These are phyloP conservation scores for Aspergillus sp. DNA, from an alignment of 2,329 filamentous ascomycete species.

Conservation along the genomic window DNA sequence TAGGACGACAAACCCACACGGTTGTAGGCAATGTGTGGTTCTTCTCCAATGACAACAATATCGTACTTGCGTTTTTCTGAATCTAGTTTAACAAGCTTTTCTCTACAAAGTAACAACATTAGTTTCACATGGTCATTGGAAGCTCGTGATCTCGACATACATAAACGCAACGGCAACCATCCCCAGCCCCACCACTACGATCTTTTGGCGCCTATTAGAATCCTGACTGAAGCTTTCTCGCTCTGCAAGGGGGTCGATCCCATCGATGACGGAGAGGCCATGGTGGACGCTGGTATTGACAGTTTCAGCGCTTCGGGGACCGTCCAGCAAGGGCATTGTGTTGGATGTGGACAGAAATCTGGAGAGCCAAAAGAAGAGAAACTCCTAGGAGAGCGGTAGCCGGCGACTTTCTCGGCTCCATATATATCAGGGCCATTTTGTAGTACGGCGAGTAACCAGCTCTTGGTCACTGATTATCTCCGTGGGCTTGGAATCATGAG, in stretches of 20 bases:
- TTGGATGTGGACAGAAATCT: neutral
- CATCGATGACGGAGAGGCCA: conserved; percentile 6
- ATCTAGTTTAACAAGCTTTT: conserved; percentile 86
- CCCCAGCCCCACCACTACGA: conserved; percentile 83
- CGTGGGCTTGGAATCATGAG: conserved; percentile 13
- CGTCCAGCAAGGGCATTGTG: conserved; percentile 33
- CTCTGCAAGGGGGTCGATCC: conserved; percentile 6
- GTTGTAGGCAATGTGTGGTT: conserved; percentile 85
- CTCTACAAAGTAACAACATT: conserved; percentile 50
- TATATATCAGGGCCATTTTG: conserved; percentile 3
- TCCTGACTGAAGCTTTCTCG: conserved; percentile 5
- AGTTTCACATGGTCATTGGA: neutral
- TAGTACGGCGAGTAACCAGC: conserved; percentile 5
- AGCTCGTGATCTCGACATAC: conserved; percentile 53
- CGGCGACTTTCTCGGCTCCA: neutral
- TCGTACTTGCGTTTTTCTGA: conserved; percentile 72
- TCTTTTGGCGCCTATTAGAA: conserved; percentile 51
- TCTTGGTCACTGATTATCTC: conserved; percentile 10
- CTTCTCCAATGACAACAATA: conserved; percentile 82
- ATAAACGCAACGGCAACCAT: conserved; percentile 92
- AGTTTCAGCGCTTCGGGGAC: conserved; percentile 24
- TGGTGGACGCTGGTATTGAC: conserved; percentile 21
- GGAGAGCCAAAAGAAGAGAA: neutral
- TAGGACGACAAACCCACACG: conserved; percentile 85
- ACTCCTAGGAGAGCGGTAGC: neutral